phyloP scores from a whole-genome alignment of 1,139 yeast genomes.

The Blastobotrys persicus region DNA sequence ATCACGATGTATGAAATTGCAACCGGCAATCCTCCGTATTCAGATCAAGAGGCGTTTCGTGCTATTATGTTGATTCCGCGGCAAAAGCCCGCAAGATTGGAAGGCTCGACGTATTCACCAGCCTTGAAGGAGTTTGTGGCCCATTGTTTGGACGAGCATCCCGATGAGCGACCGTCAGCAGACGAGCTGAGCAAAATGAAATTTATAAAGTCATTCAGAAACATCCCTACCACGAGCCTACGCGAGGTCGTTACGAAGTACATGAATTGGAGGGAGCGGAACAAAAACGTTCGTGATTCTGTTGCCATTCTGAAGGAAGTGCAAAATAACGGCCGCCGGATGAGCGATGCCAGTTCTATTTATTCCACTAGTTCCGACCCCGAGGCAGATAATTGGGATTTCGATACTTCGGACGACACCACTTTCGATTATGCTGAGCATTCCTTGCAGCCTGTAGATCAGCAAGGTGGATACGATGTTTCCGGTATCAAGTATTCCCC shows the following conservation, averaged over 20 bases:
- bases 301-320: conserved; percentile 26
- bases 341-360: conserved; percentile 75
- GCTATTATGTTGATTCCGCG: conserved; percentile 94
- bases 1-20: conserved; percentile 92
- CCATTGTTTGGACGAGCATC: conserved; percentile 87
- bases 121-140: conserved; percentile 86
- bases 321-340: conserved; percentile 79
- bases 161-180: conserved; percentile 83
- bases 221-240: conserved; percentile 56
- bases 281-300: conserved; percentile 35
- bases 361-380: conserved; percentile 47
- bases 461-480: no score
- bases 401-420: conserved; percentile 28
- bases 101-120: conserved; percentile 79
- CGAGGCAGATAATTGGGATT: conserved; percentile 44
- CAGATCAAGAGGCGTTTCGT: conserved; percentile 91
- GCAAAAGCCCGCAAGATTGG: conserved; percentile 90
- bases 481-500: neutral
- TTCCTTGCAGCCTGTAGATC: no score
- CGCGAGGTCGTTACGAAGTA: conserved; percentile 81
- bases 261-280: conserved; percentile 56
- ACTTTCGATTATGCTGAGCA: conserved; percentile 13
- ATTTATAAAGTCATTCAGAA: conserved; percentile 62
- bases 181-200: conserved; percentile 76
- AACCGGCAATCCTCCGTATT: conserved; percentile 96